Percentiles rank a stretch among this genome's conserved stretches.
Conservation (phyloP, 2,329 filamentous ascomycete genomes). For the Xylaria sp. region DNA sequence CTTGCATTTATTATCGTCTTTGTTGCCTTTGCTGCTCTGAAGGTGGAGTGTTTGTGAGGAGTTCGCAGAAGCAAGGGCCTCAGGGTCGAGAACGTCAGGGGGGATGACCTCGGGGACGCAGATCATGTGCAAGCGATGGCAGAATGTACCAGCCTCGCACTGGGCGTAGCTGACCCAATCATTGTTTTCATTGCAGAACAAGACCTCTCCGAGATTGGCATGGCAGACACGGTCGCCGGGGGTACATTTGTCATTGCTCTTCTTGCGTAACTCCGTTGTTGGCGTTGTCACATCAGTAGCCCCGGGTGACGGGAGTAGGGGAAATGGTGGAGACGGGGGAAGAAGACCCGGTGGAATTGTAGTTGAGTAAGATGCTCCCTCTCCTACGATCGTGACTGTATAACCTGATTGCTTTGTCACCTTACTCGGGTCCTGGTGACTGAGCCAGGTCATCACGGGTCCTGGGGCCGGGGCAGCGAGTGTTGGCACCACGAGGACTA, state of each 20-base stretch:
- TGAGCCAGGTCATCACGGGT: background rate
- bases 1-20: conserved; percentile 9
- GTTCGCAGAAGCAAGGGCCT: no score
- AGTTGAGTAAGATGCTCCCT: background rate
- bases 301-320: background rate
- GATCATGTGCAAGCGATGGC: conserved; percentile 31
- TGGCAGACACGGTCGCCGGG: conserved; percentile 33
- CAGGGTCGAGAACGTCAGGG: no score
- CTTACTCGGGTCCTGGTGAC: background rate
- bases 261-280: conserved; percentile 6
- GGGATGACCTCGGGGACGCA: conserved; percentile 20
- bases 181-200: conserved; percentile 29
- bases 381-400: background rate
- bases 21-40: background rate
- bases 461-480: conserved; percentile 26
- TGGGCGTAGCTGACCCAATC: conserved; percentile 28
- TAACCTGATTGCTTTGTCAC: background rate
- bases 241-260: conserved; percentile 3
- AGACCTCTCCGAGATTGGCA: background rate
- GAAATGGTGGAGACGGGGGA: background rate
- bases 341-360: background rate
- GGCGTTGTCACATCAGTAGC: background rate
- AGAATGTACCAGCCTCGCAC: conserved; percentile 20
- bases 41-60: background rate
- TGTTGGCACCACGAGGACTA: conserved; percentile 21